These are phyloP conservation scores for Parathielavia appendiculata DNA, from an alignment of 495 filamentous ascomycete species.

Conservation along the genomic window DNA sequence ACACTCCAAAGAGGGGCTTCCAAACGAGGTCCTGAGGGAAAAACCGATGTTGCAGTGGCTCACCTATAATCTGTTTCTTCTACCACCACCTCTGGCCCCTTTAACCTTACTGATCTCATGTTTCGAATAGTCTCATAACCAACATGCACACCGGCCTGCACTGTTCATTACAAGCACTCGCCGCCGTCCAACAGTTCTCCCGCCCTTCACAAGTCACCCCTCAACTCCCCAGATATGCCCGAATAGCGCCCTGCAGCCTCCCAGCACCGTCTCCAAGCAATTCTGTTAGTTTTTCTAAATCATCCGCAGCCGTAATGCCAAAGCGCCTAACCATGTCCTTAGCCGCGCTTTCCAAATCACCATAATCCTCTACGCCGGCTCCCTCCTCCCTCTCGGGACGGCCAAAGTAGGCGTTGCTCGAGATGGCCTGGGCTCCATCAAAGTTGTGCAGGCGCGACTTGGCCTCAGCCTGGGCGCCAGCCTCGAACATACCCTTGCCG, in stretches of 20 bases:
- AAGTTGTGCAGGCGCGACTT: slow-evolving; percentile 83
- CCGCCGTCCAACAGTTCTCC: not conserved
- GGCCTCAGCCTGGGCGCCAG: slow-evolving; percentile 74
- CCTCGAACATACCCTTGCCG: slow-evolving; percentile 80
- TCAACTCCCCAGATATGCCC: slow-evolving; percentile 63
- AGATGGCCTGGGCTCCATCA: slow-evolving; percentile 87
- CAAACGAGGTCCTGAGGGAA: too few relatives aligned
- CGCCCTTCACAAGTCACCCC: not conserved
- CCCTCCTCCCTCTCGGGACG: slow-evolving; percentile 71
- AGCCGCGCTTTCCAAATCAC: slow-evolving; percentile 83
- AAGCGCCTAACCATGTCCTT: slow-evolving; percentile 94
- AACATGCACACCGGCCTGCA: too few relatives aligned
- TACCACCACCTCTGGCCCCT: too few relatives aligned
- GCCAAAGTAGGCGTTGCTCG: slow-evolving; percentile 94
- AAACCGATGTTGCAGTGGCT: too few relatives aligned
- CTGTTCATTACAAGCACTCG: not conserved
- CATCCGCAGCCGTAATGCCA: slow-evolving; percentile 89
- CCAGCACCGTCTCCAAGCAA: slow-evolving; percentile 79
- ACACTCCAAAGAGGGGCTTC: too few relatives aligned
- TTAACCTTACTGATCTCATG: too few relatives aligned
- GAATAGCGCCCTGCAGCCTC: slow-evolving; percentile 81
- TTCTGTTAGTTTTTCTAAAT: slow-evolving; percentile 80
- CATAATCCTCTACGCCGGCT: slow-evolving; percentile 77
- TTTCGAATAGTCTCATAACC: too few relatives aligned
- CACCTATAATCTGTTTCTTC: too few relatives aligned